phyloP scores from a whole-genome alignment of 805 yeast genomes.

The Candida boidinii region DNA sequence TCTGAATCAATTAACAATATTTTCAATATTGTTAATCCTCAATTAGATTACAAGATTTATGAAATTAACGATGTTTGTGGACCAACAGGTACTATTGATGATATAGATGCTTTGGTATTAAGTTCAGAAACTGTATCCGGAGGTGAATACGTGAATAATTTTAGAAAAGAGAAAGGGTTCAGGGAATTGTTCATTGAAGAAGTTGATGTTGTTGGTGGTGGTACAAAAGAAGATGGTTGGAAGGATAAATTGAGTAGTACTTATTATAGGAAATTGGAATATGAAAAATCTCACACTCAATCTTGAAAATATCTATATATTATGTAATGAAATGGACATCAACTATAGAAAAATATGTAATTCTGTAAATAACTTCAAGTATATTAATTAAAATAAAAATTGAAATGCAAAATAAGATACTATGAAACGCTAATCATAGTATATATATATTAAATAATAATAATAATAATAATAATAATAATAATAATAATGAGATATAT shows the following conservation, averaged over 20 bases:
- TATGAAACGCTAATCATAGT: no score
- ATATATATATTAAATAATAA: no score
- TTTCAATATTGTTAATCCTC: slow-evolving; percentile 38
- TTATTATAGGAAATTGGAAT: slow-evolving; percentile 45
- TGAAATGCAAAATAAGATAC: slow-evolving; percentile 2
- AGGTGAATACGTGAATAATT: slow-evolving; percentile 61
- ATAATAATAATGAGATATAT: neutral
- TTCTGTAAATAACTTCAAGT: neutral
- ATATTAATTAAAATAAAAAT: slow-evolving; percentile 3
- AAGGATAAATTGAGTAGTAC: slow-evolving; percentile 82
- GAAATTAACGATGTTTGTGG: slow-evolving; percentile 86
- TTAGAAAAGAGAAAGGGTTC: slow-evolving; percentile 51
- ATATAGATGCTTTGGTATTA: slow-evolving; percentile 72
- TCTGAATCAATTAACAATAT: slow-evolving; percentile 38
- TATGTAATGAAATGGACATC: neutral
- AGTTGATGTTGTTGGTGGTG: slow-evolving; percentile 62
- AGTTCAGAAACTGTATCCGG: slow-evolving; percentile 77
- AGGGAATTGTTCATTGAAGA: slow-evolving; percentile 39
- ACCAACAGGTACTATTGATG: slow-evolving; percentile 72
- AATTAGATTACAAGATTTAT: slow-evolving; percentile 28
- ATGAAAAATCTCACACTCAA: slow-evolving; percentile 9
- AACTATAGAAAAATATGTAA: neutral
- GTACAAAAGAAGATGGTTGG: slow-evolving; percentile 35
- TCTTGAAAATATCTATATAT: no score
- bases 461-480: no score